Evolutionary conservation across 768 basidiomycete species (phyloP).

Genomic region (Auriculariales sp.): DNA sequence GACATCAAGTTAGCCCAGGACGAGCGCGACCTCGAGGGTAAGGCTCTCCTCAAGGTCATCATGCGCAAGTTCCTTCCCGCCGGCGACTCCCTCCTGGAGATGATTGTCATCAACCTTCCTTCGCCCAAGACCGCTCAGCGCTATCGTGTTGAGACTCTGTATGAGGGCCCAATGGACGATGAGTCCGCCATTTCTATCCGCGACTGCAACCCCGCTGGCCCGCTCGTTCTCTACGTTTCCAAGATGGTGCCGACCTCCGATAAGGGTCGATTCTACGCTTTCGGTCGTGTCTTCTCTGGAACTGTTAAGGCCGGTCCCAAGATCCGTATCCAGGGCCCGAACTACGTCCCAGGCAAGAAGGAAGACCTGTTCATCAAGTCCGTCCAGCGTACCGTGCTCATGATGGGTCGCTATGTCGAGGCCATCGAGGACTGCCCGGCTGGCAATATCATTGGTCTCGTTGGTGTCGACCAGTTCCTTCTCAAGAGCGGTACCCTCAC

Average conservation of each 20-base stretch:
- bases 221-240: slow-evolving; percentile 94
- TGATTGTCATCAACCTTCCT: slow-evolving; percentile 99
- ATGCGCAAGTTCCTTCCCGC: slow-evolving; percentile 99
- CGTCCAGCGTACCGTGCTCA: slow-evolving; percentile 95
- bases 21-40: slow-evolving; percentile 89
- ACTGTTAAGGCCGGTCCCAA: slow-evolving; percentile 95
- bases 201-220: slow-evolving; percentile 92
- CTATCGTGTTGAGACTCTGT: slow-evolving; percentile 98
- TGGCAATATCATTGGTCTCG: slow-evolving; percentile 97
- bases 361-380: slow-evolving; percentile 96
- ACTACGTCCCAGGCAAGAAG: slow-evolving; percentile 97
- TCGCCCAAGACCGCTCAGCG: slow-evolving; percentile 94
- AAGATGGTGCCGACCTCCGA: slow-evolving; percentile 99
- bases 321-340: slow-evolving; percentile 98
- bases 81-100: slow-evolving; percentile 95
- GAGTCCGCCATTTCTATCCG: slow-evolving; percentile 98
- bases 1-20: slow-evolving; percentile 78
- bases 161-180: slow-evolving; percentile 99
- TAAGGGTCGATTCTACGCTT: slow-evolving; percentile 99
- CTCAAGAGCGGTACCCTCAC: slow-evolving; percentile 98
- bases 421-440: slow-evolving; percentile 98
- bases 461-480: slow-evolving; percentile 99
- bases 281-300: slow-evolving; percentile 99
- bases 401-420: slow-evolving; percentile 99
- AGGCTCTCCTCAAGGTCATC: slow-evolving; percentile 88